Conservation (phyloP, 495 filamentous ascomycete species). For the Penicillium herquei region DNA sequence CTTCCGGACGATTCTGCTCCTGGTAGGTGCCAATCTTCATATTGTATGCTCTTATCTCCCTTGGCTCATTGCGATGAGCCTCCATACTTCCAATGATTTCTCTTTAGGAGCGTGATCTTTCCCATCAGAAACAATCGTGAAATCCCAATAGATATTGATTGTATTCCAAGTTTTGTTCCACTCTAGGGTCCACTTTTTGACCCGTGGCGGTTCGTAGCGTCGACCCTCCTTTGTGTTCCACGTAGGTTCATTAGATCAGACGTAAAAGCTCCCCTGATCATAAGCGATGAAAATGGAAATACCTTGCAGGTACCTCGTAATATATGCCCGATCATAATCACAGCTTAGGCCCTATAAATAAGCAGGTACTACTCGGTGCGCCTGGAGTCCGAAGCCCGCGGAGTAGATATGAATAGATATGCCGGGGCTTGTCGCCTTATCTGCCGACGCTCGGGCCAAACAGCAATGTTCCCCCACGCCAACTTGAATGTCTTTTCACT, state of each 20-base stretch:
- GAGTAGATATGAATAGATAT: conserved; percentile 14
- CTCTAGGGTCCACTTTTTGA: not conserved
- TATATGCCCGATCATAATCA: too few relatives aligned
- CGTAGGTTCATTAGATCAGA: too few relatives aligned
- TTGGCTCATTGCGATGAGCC: not conserved
- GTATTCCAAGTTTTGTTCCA: not conserved
- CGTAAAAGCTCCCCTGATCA: too few relatives aligned
- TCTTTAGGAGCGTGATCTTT: conserved; percentile 1
- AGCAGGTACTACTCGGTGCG: too few relatives aligned
- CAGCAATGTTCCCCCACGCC: conserved; percentile 11
- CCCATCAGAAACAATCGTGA: not conserved
- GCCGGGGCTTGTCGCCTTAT: conserved; percentile 23
- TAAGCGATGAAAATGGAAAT: not conserved
- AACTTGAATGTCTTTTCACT: conserved; percentile 2
- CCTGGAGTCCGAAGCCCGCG: too few relatives aligned
- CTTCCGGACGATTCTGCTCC: conserved; percentile 36
- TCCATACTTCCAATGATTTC: conserved; percentile 4
- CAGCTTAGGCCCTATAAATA: too few relatives aligned
- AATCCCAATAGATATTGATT: not conserved
- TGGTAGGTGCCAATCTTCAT: conserved; percentile 40
- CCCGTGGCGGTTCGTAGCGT: too few relatives aligned
- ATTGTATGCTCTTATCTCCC: not conserved
- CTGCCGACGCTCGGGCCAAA: conserved; percentile 31
- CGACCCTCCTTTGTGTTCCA: too few relatives aligned
- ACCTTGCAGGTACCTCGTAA: too few relatives aligned